A percentile compares a stretch with the other conserved stretches of the same genome.
Evolutionary conservation across 306 rosid species (phyloP).

Genomic region (Prunus mongolica): DNA sequence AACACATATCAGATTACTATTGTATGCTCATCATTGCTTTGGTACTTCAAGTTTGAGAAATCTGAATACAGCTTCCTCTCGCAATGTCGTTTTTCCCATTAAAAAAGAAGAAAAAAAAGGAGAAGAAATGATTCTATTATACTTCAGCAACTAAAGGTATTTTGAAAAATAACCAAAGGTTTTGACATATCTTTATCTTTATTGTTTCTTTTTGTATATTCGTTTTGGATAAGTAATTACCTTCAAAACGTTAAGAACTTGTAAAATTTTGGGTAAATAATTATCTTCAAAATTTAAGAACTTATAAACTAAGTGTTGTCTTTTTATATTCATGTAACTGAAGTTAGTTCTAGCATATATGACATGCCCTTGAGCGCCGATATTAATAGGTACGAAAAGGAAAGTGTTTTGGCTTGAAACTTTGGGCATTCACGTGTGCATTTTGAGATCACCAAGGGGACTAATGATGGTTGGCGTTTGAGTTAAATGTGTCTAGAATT

Average conservation of each 20-base stretch:
- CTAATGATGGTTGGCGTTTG: too few relatives aligned
- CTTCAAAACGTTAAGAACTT: neutral
- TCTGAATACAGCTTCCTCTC: neutral
- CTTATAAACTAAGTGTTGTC: neutral
- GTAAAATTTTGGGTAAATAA: neutral
- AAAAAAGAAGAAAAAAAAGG: neutral
- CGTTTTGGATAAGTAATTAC: neutral
- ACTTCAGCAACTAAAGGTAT: neutral
- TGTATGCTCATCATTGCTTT: too few relatives aligned
- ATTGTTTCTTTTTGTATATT: neutral
- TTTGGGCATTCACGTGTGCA: neutral
- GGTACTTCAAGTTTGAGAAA: neutral
- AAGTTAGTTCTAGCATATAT: constrained; percentile 94
- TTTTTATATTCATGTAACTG: constrained; percentile 7
- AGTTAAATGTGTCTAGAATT: neutral
- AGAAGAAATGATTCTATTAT: neutral
- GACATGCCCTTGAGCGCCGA: constrained; percentile 91
- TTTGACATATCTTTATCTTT: neutral
- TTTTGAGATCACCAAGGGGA: neutral
- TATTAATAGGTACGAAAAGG: constrained; percentile 61
- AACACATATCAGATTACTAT: too few relatives aligned
- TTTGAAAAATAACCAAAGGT: neutral
- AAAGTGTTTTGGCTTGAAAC: neutral
- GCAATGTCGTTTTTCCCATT: neutral
- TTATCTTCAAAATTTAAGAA: neutral